phyloP scores from a whole-genome alignment of 176 grass and related monocot species.

The Bonia amplexicaulis region DNA sequence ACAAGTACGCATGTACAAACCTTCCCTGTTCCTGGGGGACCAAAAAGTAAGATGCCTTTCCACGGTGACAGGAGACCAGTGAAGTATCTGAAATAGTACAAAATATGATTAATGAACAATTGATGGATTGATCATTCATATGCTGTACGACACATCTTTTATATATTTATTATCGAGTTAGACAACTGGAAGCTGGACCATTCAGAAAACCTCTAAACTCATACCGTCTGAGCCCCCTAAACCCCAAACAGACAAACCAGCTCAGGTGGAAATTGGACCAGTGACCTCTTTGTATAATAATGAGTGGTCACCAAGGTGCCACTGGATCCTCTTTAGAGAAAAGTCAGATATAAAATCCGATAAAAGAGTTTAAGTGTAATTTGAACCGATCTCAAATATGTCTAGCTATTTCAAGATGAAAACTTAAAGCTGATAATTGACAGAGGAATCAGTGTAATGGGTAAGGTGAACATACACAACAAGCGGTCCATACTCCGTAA shows the following conservation, averaged over 20 bases:
- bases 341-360: not conserved
- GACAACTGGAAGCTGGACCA: not conserved
- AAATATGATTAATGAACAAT: not conserved
- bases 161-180: not conserved
- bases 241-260: not conserved
- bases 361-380: not conserved
- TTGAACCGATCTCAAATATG: not conserved
- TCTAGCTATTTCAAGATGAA: not conserved
- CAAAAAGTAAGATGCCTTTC: conserved; percentile 65
- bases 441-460: not conserved
- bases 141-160: not conserved
- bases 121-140: not conserved
- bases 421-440: not conserved
- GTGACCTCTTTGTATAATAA: not conserved
- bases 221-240: not conserved
- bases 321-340: not conserved
- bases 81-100: conserved; percentile 46
- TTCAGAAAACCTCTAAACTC: not conserved
- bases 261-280: not conserved
- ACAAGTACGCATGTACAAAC: conserved; percentile 13
- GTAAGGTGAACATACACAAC: not conserved
- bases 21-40: conserved; percentile 53
- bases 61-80: conserved; percentile 51
- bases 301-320: not conserved
- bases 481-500: not conserved